phyloP scores from a whole-genome alignment of 116 monocot genomes.

The Phalaenopsis hybrid region DNA sequence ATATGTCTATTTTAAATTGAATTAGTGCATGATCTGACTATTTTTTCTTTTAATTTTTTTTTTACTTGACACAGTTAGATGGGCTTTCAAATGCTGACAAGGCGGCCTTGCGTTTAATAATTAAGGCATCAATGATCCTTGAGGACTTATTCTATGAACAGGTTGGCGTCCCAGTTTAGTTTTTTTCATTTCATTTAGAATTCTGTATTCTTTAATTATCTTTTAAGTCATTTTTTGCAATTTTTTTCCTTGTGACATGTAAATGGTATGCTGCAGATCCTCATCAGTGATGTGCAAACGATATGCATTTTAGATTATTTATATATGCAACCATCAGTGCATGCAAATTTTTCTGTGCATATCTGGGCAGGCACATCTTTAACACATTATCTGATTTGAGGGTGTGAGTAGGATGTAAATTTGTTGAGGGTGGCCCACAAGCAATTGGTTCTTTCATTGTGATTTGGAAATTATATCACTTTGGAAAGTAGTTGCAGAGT shows the following conservation, averaged over 20 bases:
- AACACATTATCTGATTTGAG: background rate
- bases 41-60: conserved; percentile 3
- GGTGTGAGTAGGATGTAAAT: background rate
- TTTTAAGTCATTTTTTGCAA: background rate
- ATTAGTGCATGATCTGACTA: background rate
- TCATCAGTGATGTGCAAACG: background rate
- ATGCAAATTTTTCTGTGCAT: background rate
- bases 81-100: conserved; percentile 63
- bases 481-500: no score
- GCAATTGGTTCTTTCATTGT: no score
- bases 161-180: conserved; percentile 25
- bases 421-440: background rate
- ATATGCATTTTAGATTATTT: background rate
- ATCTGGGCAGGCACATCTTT: background rate
- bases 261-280: background rate
- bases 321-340: background rate
- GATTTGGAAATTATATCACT: no score
- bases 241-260: background rate
- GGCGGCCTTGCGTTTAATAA: conserved; percentile 58
- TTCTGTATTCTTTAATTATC: background rate
- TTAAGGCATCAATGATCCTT: conserved; percentile 69
- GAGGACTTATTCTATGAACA: conserved; percentile 77
- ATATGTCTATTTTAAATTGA: background rate
- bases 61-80: conserved; percentile 37
- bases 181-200: background rate